Evolutionary conservation across 495 filamentous ascomycete species (phyloP).

Genomic region (Glarea lozoyensis): DNA sequence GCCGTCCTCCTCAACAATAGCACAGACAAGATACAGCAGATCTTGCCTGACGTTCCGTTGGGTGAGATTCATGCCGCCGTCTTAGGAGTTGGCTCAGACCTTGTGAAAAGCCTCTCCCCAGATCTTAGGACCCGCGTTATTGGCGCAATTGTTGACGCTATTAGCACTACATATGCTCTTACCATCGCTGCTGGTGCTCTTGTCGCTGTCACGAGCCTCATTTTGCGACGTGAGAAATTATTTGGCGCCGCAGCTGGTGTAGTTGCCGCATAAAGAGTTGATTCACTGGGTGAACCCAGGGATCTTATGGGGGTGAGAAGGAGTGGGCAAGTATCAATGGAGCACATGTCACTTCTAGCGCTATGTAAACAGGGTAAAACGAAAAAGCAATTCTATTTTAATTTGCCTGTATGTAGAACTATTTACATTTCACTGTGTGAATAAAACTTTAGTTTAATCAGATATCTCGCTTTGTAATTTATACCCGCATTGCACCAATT

Average conservation of each 20-base stretch:
- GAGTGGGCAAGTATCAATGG: too few species aligned
- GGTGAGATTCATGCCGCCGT: conserved; percentile 36
- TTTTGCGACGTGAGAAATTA: conserved; percentile 47
- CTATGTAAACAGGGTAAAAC: too few species aligned
- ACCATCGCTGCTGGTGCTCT: conserved; percentile 39
- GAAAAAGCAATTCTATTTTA: too few species aligned
- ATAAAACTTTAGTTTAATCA: too few species aligned
- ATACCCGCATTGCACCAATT: too few species aligned
- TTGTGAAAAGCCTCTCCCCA: conserved; percentile 30
- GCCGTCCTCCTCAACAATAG: conserved; percentile 37
- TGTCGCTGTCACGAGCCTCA: conserved; percentile 30
- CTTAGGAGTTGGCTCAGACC: conserved; percentile 32
- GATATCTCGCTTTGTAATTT: too few species aligned
- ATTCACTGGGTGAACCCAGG: too few species aligned
- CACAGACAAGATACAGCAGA: conserved; percentile 25
- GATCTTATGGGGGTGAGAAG: too few species aligned
- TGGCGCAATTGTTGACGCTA: conserved; percentile 39
- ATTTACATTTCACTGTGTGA: too few species aligned
- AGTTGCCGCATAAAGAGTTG: too few species aligned
- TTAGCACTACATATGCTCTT: conserved; percentile 42
- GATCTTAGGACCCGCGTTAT: conserved; percentile 30
- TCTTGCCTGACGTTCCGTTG: conserved; percentile 11
- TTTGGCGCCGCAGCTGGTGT: conserved; percentile 28
- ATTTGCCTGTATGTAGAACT: too few species aligned
- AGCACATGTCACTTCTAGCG: too few species aligned